These are phyloP conservation scores for Senecio squalidus DNA, from an alignment of 140 eudicot genomes.

Conservation along the genomic window DNA sequence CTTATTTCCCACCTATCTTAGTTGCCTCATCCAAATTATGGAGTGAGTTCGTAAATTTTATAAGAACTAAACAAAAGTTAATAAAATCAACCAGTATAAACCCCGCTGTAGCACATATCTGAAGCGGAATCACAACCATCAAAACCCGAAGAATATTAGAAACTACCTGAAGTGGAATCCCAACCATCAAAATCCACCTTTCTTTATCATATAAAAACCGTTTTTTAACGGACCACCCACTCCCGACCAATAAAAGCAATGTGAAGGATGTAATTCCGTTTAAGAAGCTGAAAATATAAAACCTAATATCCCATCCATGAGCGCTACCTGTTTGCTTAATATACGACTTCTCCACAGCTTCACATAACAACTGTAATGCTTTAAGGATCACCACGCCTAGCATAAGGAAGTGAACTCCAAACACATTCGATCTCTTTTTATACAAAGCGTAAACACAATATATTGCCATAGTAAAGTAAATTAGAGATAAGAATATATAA, in stretches of 20 bases:
- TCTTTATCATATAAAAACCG: constrained; percentile 68
- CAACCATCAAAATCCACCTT: constrained; percentile 79
- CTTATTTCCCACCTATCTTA: constrained; percentile 77
- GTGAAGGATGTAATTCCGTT: constrained; percentile 66
- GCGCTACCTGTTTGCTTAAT: constrained; percentile 69
- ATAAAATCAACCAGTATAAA: constrained; percentile 71
- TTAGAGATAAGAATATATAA: constrained; percentile 43
- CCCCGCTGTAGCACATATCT: no score
- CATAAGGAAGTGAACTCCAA: constrained; percentile 68
- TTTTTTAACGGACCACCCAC: constrained; percentile 75
- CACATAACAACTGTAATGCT: constrained; percentile 64
- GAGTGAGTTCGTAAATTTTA: constrained; percentile 65
- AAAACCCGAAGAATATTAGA: constrained; percentile 72
- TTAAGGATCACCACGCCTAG: constrained; percentile 60
- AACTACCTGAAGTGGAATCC: constrained; percentile 63
- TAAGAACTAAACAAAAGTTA: constrained; percentile 60
- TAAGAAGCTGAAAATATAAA: constrained; percentile 63
- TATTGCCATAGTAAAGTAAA: constrained; percentile 34
- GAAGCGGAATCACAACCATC: constrained; percentile 64
- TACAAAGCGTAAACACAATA: constrained; percentile 47
- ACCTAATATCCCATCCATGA: constrained; percentile 73
- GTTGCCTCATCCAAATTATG: constrained; percentile 74
- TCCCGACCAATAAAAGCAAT: constrained; percentile 65
- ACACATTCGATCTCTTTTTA: constrained; percentile 52
- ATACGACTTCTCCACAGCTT: constrained; percentile 74